Evolutionary conservation across 202 grass and related monocot species (phyloP), one percentile per base, ranked within the genome.

Genomic region (Cymbopogon flexuosus): DNA sequence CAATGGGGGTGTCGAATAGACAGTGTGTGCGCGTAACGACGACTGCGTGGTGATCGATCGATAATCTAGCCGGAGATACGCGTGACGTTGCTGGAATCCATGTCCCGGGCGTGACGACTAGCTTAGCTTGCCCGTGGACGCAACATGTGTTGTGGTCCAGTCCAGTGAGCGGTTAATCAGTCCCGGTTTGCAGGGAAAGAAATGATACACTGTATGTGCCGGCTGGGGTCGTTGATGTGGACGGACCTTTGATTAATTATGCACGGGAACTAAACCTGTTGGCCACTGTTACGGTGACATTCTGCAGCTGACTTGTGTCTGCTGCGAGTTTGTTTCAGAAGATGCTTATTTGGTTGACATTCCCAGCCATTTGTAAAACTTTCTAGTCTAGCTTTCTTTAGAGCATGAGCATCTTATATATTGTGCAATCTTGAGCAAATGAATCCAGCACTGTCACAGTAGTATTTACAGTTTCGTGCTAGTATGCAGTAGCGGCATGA

Each of bases 41-140:
- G 6, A 6, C 29, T 42, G 14, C 1, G 75, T 37, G 61, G 39
- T 36, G 59, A 60, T 57, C 52, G 54, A 51, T 68, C 22, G n/a
- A n/a, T n/a, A n/a, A n/a, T n/a, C n/a, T 60, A 35, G 63, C 8
- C 13, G 63, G 54, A 47, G 81, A 88, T 84, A 79, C 70, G 63
- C 70, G 70, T 84, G 52, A 84, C 76, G 63, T 73, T 12, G 58
- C 65, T 5, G 81, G 15, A 70, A 81, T 80, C 70, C 63, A 70
- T 84, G 81, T 80, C 76, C 37, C n/a, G 23, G 0, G 1, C 0
- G 40, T 33, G 31, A 33, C 31, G 31, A 33, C 31, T n/a, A n/a
- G n/a, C n/a, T n/a, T 33, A 33, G 31, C 31, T 33, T 33, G 31
- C 31, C 31, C 40, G 34, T 6, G 37, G 54, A 76, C 60, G 68